Percentiles rank a stretch among this genome's conserved stretches.
phyloP scores from a whole-genome alignment of 164 flowering plant genomes.

The Umbellularia californica region DNA sequence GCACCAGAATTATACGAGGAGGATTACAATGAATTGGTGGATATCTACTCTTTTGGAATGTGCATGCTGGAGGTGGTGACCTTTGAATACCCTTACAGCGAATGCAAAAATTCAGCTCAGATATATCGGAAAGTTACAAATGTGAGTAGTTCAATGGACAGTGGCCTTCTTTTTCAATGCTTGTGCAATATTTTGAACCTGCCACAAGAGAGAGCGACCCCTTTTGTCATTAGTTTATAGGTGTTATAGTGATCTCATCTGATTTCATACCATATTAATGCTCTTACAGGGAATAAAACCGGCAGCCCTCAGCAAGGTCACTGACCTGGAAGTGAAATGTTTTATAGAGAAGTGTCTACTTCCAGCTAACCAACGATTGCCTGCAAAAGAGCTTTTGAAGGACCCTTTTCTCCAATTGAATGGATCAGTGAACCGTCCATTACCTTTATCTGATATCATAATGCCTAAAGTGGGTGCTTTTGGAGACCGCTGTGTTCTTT shows the following conservation, averaged over 20 bases:
- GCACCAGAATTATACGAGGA: constrained; percentile 75
- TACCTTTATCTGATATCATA: constrained; percentile 37
- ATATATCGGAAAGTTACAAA: constrained; percentile 59
- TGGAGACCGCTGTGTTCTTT: constrained; percentile 46
- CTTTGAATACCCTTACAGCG: constrained; percentile 60
- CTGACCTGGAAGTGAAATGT: constrained; percentile 35
- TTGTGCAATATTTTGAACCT: not conserved
- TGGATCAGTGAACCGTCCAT: constrained; percentile 17
- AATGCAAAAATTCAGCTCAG: constrained; percentile 61
- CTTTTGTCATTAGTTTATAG: not conserved
- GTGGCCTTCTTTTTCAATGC: not conserved
- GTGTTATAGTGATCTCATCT: not conserved
- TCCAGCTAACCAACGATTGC: constrained; percentile 42
- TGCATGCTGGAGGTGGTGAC: constrained; percentile 78
- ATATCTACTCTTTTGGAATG: constrained; percentile 73
- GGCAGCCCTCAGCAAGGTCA: constrained; percentile 47
- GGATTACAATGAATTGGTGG: constrained; percentile 60
- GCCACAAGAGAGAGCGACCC: not conserved
- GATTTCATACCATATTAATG: constrained; percentile 7
- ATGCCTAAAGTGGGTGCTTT: constrained; percentile 35
- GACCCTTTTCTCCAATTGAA: constrained; percentile 52
- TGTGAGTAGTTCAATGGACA: constrained; percentile 29
- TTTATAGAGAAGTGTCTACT: constrained; percentile 65
- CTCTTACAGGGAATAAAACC: constrained; percentile 60
- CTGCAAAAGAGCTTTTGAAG: constrained; percentile 59